Evolutionary conservation across 129 eudicot species (phyloP).

Genomic region (Centaurea solstitialis): DNA sequence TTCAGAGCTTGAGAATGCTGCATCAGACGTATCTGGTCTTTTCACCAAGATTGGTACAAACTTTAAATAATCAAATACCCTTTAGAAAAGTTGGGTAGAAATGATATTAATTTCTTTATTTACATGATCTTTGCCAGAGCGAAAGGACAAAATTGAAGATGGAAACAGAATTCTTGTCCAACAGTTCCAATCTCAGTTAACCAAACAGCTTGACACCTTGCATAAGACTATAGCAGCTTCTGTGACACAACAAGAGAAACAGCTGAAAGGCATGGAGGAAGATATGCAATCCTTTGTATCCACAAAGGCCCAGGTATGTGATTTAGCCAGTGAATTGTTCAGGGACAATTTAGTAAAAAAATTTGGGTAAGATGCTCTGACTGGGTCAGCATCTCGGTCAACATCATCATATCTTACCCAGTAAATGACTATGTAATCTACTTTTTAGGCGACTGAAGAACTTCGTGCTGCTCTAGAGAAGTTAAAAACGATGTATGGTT

Average conservation of each 20-base stretch:
- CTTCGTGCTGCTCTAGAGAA: conserved; percentile 60
- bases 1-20: conserved; percentile 84
- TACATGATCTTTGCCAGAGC: conserved; percentile 48
- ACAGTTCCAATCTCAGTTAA: conserved; percentile 75
- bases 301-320: conserved; percentile 74
- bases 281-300: conserved; percentile 95
- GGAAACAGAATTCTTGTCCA: conserved; percentile 78
- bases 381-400: neutral
- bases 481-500: conserved; percentile 70
- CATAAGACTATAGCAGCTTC: conserved; percentile 84
- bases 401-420: neutral
- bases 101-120: neutral
- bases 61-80: neutral
- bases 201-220: conserved; percentile 83
- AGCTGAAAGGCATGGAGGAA: conserved; percentile 81
- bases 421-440: neutral
- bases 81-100: neutral
- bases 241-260: conserved; percentile 88
- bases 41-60: conserved; percentile 83
- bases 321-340: neutral
- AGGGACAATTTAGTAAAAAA: neutral
- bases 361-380: neutral
- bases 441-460: conserved; percentile 78
- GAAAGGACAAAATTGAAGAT: conserved; percentile 95
- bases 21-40: conserved; percentile 84